These are phyloP conservation scores for Eragrostis tef DNA, from an alignment of 202 grass and related monocot genomes.

Conservation along the genomic window DNA sequence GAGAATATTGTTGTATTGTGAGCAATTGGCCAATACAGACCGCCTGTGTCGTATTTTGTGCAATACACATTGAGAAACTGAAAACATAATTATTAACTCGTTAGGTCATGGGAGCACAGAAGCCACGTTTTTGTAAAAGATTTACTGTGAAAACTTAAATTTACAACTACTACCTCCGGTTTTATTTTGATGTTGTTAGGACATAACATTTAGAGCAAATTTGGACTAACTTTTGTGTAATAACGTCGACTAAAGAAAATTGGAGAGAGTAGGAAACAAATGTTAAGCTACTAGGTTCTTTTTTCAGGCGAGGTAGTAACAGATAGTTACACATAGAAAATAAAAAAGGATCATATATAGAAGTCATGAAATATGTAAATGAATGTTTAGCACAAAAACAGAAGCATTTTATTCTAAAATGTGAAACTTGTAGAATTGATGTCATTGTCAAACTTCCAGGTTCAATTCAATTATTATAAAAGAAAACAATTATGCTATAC, in stretches of 20 bases:
- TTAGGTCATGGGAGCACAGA: conserved; percentile 32
- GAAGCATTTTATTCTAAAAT: neutral
- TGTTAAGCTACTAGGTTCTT: neutral
- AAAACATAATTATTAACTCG: conserved; percentile 37
- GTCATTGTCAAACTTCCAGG: conserved; percentile 13
- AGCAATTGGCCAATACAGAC: conserved; percentile 82
- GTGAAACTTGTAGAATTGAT: neutral
- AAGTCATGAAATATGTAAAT: neutral
- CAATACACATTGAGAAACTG: conserved; percentile 92
- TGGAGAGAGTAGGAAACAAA: neutral
- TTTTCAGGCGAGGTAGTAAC: neutral
- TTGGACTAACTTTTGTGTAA: too few relatives aligned
- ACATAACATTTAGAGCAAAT: too few relatives aligned
- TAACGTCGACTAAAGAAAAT: too few relatives aligned
- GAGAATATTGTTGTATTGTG: conserved; percentile 91
- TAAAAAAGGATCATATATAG: neutral
- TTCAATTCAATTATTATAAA: neutral
- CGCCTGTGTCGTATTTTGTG: conserved; percentile 80
- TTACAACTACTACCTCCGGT: neutral
- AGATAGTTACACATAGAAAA: neutral
- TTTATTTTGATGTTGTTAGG: too few relatives aligned
- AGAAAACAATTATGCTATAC: neutral
- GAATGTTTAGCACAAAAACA: neutral
- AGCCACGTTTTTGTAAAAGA: neutral
- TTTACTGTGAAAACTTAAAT: conserved; percentile 14